These are phyloP conservation scores for Sergeia podlipaevii DNA, from an alignment of 208 protist species.

Conservation along the genomic window DNA sequence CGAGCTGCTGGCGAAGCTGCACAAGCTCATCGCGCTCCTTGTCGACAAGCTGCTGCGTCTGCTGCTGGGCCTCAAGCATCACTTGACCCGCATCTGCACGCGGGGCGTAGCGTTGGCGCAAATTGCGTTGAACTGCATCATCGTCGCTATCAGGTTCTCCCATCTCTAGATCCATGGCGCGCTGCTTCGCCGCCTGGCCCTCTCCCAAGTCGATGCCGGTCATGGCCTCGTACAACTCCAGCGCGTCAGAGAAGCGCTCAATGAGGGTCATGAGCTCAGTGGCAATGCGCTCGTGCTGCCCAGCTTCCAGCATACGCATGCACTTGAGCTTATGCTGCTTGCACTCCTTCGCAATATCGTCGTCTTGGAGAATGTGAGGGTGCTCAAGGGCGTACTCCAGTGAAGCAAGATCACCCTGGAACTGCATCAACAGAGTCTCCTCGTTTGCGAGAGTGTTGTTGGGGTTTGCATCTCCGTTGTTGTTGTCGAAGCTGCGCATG, in stretches of 20 bases:
- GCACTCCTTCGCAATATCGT: conserved; percentile 78
- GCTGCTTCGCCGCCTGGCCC: conserved; percentile 50
- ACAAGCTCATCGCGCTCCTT: conserved; percentile 57
- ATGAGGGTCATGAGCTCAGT: conserved; percentile 81
- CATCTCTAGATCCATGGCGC: conserved; percentile 42
- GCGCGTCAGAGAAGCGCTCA: conserved; percentile 68
- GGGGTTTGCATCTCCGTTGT: conserved; percentile 28
- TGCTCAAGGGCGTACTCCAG: conserved; percentile 88
- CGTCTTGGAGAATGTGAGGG: conserved; percentile 76
- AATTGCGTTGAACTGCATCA: conserved; percentile 48
- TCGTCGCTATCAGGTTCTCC: conserved; percentile 73
- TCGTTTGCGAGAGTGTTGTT: conserved; percentile 60
- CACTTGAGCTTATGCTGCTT: conserved; percentile 74
- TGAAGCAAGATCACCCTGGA: conserved; percentile 81
- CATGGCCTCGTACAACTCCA: conserved; percentile 86
- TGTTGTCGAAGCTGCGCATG: conserved; percentile 32
- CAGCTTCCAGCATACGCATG: conserved; percentile 80
- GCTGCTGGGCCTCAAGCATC: conserved; percentile 71
- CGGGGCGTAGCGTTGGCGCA: conserved; percentile 36
- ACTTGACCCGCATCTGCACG: conserved; percentile 33
- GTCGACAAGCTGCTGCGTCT: conserved; percentile 69
- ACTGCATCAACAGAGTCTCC: conserved; percentile 73
- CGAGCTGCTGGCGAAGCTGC: conserved; percentile 61
- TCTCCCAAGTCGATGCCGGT: conserved; percentile 83
- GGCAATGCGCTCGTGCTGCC: conserved; percentile 63